These are phyloP conservation scores for Lignosus rhinocerotis DNA, from an alignment of 1,284 basidiomycete species.

Conservation along the genomic window DNA sequence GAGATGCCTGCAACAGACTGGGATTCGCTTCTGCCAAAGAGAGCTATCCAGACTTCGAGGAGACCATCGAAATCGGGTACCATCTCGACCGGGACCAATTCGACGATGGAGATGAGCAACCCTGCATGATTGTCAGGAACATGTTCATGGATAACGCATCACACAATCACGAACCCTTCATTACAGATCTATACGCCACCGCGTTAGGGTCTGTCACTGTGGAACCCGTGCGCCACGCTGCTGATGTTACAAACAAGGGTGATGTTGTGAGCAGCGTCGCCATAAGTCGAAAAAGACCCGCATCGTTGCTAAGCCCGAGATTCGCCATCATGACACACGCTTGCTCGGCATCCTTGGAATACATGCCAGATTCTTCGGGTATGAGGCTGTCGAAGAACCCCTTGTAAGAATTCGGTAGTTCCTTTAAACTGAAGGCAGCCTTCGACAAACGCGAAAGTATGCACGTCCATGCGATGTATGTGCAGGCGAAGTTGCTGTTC, in stretches of 20 bases:
- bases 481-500: conserved; percentile 63
- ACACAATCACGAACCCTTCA: conserved; percentile 63
- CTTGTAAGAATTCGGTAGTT: conserved; percentile 54
- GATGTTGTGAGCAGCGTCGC: conserved; percentile 60
- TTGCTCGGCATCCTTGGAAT: conserved; percentile 57
- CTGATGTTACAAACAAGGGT: conserved; percentile 71
- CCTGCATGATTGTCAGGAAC: conserved; percentile 39
- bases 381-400: conserved; percentile 57
- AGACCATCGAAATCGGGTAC: conserved; percentile 73
- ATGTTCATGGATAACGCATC: neutral
- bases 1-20: conserved; percentile 70
- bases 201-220: conserved; percentile 78
- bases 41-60: conserved; percentile 75
- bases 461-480: conserved; percentile 79
- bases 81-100: conserved; percentile 72
- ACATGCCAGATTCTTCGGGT: conserved; percentile 41
- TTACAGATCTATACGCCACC: conserved; percentile 77
- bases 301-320: conserved; percentile 53
- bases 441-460: conserved; percentile 63
- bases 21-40: conserved; percentile 79
- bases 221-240: conserved; percentile 66
- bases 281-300: conserved; percentile 59
- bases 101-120: conserved; percentile 69
- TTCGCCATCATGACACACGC: conserved; percentile 54
- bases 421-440: conserved; percentile 44